Conservation (phyloP, 352 stramenopile genomes). For the Pythium pyrilobum region DNA sequence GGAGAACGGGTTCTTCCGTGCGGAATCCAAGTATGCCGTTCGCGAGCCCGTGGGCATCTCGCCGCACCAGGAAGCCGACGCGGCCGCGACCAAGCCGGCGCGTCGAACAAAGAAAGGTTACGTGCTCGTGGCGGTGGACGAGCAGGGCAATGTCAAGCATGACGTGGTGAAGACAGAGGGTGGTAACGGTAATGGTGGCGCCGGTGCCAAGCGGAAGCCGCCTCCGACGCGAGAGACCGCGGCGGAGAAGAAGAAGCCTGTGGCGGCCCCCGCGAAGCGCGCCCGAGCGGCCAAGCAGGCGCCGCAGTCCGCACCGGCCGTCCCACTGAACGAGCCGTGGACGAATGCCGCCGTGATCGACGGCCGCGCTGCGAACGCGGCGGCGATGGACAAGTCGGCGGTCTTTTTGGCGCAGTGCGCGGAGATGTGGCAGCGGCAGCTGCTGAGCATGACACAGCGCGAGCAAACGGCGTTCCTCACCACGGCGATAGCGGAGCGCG, state of each 20-base stretch:
- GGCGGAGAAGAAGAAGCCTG: not conserved
- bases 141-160: not conserved
- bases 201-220: not conserved
- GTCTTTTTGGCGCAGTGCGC: constrained; percentile 27
- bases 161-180: not conserved
- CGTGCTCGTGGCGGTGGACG: not conserved
- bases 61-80: not conserved
- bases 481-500: not conserved
- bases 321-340: not conserved
- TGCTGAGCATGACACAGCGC: constrained; percentile 3
- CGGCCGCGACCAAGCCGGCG: not conserved
- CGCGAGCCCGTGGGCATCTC: not conserved
- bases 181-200: no score
- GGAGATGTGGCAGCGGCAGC: constrained; percentile 27
- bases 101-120: constrained; percentile 14
- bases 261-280: not conserved
- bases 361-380: constrained; percentile 11
- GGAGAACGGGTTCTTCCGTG: not conserved
- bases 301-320: not conserved
- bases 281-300: not conserved
- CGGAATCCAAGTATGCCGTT: not conserved
- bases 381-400: constrained; percentile 10
- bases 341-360: not conserved
- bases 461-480: constrained; percentile 1
- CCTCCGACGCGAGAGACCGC: not conserved